Base-by-base conservation (phyloP, 1,139 yeast genomes). In the Scheffersomyces parashehatae region DNA sequence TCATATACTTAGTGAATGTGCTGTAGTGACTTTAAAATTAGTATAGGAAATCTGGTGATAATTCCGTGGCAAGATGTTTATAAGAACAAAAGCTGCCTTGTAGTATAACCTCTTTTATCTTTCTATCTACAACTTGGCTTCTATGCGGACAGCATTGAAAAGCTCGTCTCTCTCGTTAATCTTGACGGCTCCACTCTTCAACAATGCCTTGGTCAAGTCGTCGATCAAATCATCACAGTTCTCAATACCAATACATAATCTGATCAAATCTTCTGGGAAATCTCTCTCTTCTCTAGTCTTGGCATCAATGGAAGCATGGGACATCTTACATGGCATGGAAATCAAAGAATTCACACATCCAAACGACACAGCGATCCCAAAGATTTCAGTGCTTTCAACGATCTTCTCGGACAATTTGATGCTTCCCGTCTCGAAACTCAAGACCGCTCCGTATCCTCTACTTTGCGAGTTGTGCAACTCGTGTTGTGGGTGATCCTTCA, bases 221-320 rank as follows among this genome's bases (percentile, higher is more conserved):
- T 73, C 82, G 44, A 89, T 84, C 59, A 85, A 70, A 51, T 80
- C 85, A 51, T 79, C 81, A 32, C 76, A 67, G 58, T 82, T 81
- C 60, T 87, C 95, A 49, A 87, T 90, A 45, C 97, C 97, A 42
- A 90, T 84, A 63, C 97, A 90, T 46, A 90, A 76, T 55, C 97
- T 77, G 56, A 90, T 83, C 58, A 90, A 73, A 63, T 91, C 97
- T 65, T 90, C 97, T 2, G 97, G 97, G 68, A 90, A 83, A 34
- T 84, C 89, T 60, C 97, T 79, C 64, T 87, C 96, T 47, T 84
- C 83, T 62, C 97, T 79, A 7, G 90, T 84, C 58, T 87, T 82
- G 32, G 90, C 85, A 58, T 89, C 97, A 51, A 91, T 90, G 5
- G 96, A 85, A n/a, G 97, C 97, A 61, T 90, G 97, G 2, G 96